phyloP scores from a whole-genome alignment of 2,329 filamentous ascomycete genomes.

The Exophiala lecanii-corni region DNA sequence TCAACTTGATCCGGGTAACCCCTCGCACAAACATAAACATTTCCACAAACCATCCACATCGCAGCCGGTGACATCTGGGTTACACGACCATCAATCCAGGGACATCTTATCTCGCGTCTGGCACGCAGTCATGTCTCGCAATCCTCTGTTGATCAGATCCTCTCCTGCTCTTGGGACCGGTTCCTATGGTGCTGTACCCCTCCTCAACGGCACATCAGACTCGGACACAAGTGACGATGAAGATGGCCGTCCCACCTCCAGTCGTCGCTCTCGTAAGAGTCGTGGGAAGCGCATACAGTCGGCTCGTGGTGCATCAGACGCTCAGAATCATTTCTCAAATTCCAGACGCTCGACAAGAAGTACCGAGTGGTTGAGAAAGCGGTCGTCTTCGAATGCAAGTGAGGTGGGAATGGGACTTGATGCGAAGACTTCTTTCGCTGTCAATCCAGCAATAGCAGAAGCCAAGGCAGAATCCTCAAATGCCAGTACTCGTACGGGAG shows the following conservation, averaged over 20 bases:
- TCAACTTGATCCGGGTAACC: slow-evolving; percentile 9
- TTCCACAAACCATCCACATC: slow-evolving; percentile 4
- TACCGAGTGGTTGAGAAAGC: slow-evolving; percentile 19
- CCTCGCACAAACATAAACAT: slow-evolving; percentile 8
- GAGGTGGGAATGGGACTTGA: slow-evolving; percentile 33
- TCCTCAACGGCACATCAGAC: slow-evolving; percentile 4
- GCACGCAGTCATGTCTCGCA: slow-evolving; percentile 42
- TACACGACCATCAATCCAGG: slow-evolving; percentile 2
- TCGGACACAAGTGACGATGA: slow-evolving; percentile 24
- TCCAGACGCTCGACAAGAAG: slow-evolving; percentile 8
- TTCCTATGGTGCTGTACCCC: slow-evolving; percentile 56
- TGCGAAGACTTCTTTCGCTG: slow-evolving; percentile 32
- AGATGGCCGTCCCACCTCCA: slow-evolving; percentile 17
- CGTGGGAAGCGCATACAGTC: slow-evolving; percentile 19
- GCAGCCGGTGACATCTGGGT: slow-evolving; percentile 6
- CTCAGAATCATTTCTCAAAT: slow-evolving; percentile 11
- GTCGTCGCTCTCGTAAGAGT: slow-evolving; percentile 8
- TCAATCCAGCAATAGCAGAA: slow-evolving; percentile 15
- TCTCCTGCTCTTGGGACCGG: slow-evolving; percentile 58
- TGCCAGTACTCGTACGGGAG: slow-evolving; percentile 27
- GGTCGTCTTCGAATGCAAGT: slow-evolving; percentile 29
- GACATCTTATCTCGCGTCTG: slow-evolving; percentile 19
- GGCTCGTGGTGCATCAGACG: slow-evolving; percentile 8
- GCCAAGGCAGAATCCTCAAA: slow-evolving; percentile 26
- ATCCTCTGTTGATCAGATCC: slow-evolving; percentile 56